Conservation (phyloP, 1,284 basidiomycete genomes). For the Papiliotrema fonsecae region DNA sequence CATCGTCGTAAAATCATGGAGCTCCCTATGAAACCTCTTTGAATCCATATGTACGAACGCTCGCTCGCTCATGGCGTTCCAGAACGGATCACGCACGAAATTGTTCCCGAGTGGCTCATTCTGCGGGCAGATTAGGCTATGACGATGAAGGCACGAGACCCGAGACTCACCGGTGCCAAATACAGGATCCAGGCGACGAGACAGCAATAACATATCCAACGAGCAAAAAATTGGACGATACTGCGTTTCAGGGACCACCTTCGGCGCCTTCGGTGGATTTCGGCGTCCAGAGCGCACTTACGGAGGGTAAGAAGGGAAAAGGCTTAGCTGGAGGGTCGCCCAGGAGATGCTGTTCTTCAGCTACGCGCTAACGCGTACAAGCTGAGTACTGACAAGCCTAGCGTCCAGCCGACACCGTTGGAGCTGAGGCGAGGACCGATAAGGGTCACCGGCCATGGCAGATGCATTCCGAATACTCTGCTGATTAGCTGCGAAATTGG, state of each 20-base stretch:
- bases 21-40: slow-evolving; percentile 7
- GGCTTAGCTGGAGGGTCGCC: slow-evolving; percentile 24
- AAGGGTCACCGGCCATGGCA: slow-evolving; percentile 24
- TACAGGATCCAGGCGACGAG: not conserved
- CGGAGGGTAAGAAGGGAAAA: slow-evolving; percentile 12
- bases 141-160: not conserved
- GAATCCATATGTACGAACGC: slow-evolving; percentile 7
- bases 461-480: slow-evolving; percentile 32
- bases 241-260: not conserved
- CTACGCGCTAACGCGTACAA: not conserved
- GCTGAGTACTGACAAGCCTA: slow-evolving; percentile 27
- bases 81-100: slow-evolving; percentile 21
- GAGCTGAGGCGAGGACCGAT: slow-evolving; percentile 29
- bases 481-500: not conserved
- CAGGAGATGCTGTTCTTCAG: slow-evolving; percentile 13
- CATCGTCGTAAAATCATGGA: slow-evolving; percentile 1
- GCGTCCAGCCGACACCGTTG: slow-evolving; percentile 27
- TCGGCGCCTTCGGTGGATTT: not conserved
- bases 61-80: slow-evolving; percentile 1
- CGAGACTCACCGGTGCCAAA: not conserved
- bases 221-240: not conserved
- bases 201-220: slow-evolving; percentile 12
- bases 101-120: slow-evolving; percentile 22
- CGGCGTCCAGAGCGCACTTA: not conserved
- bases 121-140: slow-evolving; percentile 11